Evolutionary conservation across 345 rosid genomes (phyloP), one percentile per base, ranked within the genome.

Genomic region (Brassica rapa): DNA sequence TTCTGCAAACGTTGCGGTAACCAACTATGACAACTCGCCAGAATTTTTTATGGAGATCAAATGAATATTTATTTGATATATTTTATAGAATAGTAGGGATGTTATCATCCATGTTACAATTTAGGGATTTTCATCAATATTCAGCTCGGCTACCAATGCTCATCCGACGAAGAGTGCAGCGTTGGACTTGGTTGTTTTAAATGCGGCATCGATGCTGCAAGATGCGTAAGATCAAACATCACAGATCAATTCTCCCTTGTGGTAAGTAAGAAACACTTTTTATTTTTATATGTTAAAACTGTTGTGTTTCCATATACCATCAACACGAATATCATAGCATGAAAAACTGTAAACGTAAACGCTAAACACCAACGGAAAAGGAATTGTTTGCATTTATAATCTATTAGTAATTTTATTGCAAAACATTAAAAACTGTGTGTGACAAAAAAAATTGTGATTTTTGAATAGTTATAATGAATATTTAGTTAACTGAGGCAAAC

Each of bases 241-340:
- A 77, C 87, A 4, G 72, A 87, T 72, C 90, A 77, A 33, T 87
- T 85, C 77, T 70, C 85, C 73, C 55, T 81, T 32, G 62, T 74
- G 83, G 88, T 87, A 66, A 61, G 72, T 68, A 67, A n/a, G 8
- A 25, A 60, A 60, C 16, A 24, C 4, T 56, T 57, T 16, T 59
- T 14, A 41, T 60, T 2, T 11, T 12, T 27, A 61, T 27, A 61
- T 61, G 65, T 12, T 60, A 59, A 56, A 23, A 57, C n/a, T 23
- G 27, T 21, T 9, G 62, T 23, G 14, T 57, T 21, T 56, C 61
- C 61, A 21, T 56, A 21, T 21, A 23, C 62, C 62, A 57, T 23
- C 29, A 57, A 57, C n/a, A 57, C 3, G 62, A 57, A 8, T 57
- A 57, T 9, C 14, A 10, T 23, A 56, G 70, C 65, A 19, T 61